A percentile compares a stretch with the other conserved stretches of the same genome.
These are phyloP conservation scores for Geotrichum bryndzae DNA, from an alignment of 1,139 yeast species.

Conservation along the genomic window DNA sequence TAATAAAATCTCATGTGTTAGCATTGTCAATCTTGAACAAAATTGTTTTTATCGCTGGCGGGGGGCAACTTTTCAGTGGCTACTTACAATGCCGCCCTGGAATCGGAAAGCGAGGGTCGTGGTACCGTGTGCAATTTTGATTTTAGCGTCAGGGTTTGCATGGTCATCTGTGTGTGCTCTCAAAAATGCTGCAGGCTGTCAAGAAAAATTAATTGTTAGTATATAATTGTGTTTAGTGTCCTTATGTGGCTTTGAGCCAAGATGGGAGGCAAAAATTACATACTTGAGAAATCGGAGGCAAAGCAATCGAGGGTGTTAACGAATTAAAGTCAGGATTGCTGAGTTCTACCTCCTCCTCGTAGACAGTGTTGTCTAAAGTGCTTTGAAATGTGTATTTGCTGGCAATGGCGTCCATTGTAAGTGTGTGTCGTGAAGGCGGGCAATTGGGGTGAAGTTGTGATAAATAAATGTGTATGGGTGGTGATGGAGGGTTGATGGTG, in stretches of 20 bases:
- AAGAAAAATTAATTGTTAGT: slow-evolving; percentile 1
- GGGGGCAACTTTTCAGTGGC: neutral
- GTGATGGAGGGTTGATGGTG: neutral
- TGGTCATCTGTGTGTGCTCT: slow-evolving; percentile 98
- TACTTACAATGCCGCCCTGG: slow-evolving; percentile 70
- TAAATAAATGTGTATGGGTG: neutral
- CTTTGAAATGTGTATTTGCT: slow-evolving; percentile 19
- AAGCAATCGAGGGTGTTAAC: slow-evolving; percentile 54
- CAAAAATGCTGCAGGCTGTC: slow-evolving; percentile 80
- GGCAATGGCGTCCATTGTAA: slow-evolving; percentile 26
- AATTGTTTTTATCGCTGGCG: neutral
- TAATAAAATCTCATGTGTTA: neutral
- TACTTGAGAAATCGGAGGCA: slow-evolving; percentile 74
- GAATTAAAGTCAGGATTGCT: slow-evolving; percentile 14
- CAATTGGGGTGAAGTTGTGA: slow-evolving; percentile 1
- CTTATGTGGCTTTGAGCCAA: neutral
- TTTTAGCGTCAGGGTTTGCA: slow-evolving; percentile 84
- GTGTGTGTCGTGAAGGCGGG: neutral
- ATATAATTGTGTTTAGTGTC: neutral
- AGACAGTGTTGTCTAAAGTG: slow-evolving; percentile 11
- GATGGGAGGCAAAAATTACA: slow-evolving; percentile 13
- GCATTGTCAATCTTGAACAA: neutral
- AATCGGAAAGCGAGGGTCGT: slow-evolving; percentile 95
- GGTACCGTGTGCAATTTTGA: slow-evolving; percentile 97
- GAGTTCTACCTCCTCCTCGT: slow-evolving; percentile 15